These are phyloP conservation scores for Cutaneotrichosporon cutaneum DNA, from an alignment of 1,284 basidiomycete genomes.

Conservation along the genomic window DNA sequence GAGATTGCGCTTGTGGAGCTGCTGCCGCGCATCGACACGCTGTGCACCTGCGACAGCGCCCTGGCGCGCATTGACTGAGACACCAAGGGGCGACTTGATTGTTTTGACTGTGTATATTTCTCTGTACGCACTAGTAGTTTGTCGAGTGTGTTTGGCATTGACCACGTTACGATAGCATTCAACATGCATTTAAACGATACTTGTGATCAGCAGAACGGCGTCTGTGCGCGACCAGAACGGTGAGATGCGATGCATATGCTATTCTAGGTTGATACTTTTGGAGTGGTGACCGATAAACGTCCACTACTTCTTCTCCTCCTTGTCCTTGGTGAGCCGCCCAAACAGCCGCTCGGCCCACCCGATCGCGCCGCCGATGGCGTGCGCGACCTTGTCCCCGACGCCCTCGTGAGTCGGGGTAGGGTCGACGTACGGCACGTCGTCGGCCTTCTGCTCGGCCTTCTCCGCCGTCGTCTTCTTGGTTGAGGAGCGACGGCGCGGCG, in stretches of 20 bases:
- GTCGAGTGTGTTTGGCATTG: no score
- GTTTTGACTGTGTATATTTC: no score
- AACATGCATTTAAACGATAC: no score
- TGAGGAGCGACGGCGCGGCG: not conserved
- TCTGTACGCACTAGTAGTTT: no score
- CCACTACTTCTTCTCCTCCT: conserved; percentile 10
- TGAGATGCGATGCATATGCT: not conserved
- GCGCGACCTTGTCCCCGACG: conserved; percentile 36
- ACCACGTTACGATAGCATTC: no score
- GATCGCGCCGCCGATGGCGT: conserved; percentile 40
- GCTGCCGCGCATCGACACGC: not conserved
- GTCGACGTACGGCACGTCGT: conserved; percentile 1
- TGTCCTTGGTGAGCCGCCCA: conserved; percentile 25
- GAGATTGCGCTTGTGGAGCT: not conserved
- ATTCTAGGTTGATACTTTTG: not conserved
- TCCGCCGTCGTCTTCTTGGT: not conserved
- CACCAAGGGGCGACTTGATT: no score
- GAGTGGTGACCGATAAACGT: not conserved
- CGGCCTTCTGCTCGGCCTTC: not conserved
- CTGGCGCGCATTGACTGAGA: not conserved
- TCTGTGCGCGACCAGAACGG: no score
- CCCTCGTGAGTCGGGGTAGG: conserved; percentile 23
- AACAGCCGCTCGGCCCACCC: conserved; percentile 42
- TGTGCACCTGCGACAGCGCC: not conserved
- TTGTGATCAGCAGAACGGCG: no score